Evolutionary conservation across 441 rosid genomes (phyloP).

Genomic region (Kokia cookei): DNA sequence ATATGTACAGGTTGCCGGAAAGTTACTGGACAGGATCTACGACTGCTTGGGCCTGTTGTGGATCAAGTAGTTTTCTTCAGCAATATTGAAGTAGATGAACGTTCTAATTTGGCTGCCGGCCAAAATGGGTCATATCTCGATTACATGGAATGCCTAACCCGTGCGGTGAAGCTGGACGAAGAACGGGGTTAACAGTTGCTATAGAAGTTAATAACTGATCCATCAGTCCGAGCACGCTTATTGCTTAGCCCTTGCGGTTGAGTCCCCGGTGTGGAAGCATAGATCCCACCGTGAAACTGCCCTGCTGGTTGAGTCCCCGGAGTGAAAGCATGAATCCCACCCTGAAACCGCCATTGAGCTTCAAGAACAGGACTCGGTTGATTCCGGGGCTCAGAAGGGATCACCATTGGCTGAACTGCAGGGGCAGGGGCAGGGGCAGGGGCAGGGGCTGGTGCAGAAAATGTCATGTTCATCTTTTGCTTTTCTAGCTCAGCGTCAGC

Average conservation of each 20-base stretch:
- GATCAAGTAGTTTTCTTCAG: not conserved
- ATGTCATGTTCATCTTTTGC: constrained; percentile 1
- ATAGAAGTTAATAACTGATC: not conserved
- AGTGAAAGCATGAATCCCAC: not conserved
- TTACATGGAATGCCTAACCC: not conserved
- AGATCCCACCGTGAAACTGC: not conserved
- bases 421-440: not conserved
- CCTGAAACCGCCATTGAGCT: not conserved
- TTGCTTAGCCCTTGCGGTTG: not conserved
- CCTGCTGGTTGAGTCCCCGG: not conserved
- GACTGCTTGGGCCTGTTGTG: not conserved
- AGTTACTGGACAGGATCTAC: not conserved
- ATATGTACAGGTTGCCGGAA: not conserved
- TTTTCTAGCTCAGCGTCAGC: constrained; percentile 8
- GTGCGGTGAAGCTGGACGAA: not conserved
- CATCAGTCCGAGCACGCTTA: constrained; percentile 30
- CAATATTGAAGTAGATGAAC: not conserved
- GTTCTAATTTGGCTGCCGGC: not conserved
- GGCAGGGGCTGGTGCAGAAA: not conserved
- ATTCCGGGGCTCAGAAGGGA: not conserved
- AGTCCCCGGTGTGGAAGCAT: not conserved
- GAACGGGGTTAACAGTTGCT: not conserved
- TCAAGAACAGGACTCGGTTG: not conserved
- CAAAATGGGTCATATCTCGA: not conserved
- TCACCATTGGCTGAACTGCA: not conserved